Evolutionary conservation across 2,329 filamentous ascomycete genomes (phyloP).

Genomic region (Fusarium transvaalense): DNA sequence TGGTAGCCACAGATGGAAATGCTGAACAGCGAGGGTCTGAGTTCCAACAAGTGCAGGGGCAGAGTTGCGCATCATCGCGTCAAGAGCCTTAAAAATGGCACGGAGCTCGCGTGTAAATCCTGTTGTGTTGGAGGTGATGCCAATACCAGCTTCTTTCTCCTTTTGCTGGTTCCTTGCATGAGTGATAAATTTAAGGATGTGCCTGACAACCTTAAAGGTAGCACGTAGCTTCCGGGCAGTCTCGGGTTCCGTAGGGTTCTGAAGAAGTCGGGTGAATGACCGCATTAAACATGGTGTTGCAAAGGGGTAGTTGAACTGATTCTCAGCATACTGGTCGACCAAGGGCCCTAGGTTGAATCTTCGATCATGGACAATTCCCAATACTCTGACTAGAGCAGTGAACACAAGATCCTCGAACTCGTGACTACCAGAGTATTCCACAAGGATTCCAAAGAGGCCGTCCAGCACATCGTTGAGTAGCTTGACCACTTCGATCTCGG

Average conservation of each 20-base stretch:
- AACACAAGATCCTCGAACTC: conserved; percentile 95
- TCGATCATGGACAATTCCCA: conserved; percentile 94
- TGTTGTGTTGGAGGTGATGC: conserved; percentile 79
- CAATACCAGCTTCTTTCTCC: conserved; percentile 88
- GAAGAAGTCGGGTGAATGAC: conserved; percentile 86
- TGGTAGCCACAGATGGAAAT: conserved; percentile 97
- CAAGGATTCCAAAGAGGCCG: conserved; percentile 88
- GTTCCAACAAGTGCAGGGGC: conserved; percentile 90
- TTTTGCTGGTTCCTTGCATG: conserved; percentile 88
- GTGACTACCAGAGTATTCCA: conserved; percentile 90
- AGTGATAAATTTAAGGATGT: conserved; percentile 94
- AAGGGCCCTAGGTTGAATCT: conserved; percentile 91
- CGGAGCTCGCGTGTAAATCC: conserved; percentile 86
- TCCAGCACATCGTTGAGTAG: conserved; percentile 90
- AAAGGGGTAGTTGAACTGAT: conserved; percentile 91
- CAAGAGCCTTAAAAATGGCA: conserved; percentile 89
- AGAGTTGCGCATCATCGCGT: conserved; percentile 88
- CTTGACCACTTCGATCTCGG: conserved; percentile 98
- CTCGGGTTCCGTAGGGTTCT: conserved; percentile 84
- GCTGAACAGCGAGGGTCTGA: conserved; percentile 94
- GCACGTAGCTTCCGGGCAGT: conserved; percentile 86
- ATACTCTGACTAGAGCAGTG: conserved; percentile 86
- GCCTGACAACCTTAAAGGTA: conserved; percentile 93
- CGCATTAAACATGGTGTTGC: conserved; percentile 88
- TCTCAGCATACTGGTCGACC: conserved; percentile 91